Evolutionary conservation across 2,329 filamentous ascomycete species (phyloP), one percentile per base, ranked within the genome.

Genomic region (Exophiala mesophila): DNA sequence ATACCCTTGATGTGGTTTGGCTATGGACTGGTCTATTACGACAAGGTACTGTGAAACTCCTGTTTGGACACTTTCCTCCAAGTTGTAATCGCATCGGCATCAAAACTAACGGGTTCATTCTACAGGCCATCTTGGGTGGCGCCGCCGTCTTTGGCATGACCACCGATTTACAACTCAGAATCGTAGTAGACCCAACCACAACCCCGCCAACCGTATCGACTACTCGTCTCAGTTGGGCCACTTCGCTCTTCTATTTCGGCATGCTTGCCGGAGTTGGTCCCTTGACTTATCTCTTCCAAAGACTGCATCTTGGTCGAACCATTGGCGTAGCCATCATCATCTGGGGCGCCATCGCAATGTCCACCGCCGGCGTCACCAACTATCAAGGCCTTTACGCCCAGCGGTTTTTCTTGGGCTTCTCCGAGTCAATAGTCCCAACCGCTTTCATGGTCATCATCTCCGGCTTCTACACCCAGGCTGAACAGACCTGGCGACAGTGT

Each of bases 91-190:
- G n/a, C n/a, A n/a, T n/a, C n/a, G n/a, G n/a, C n/a, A n/a, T n/a
- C n/a, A 10, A 26, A 34, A 17, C 29, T 42, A 32, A 42, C 29
- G 4, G 24, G 10, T 12, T 28, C 18, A 12, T 29, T 21, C 2
- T 32, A 1, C 34, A 82, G 69, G 83, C 84, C 5, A 88, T 88
- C 48, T 69, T 88, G 2, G 84, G 84, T 13, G 79, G 77, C 17
- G 83, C 84, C 0, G 78, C 74, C 1, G 73, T 88, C 9, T 87
- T 88, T 58, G 84, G 84, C 50, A 86, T 88, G 83, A 86, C 82
- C 0, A 66, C 67, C 3, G 83, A 88, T 57, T 71, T 88, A 3
- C 50, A 67, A 1, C 73, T 88, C 30, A 71, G 71, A 20, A 64
- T 83, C 3, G 40, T 56, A 13, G 63, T 74, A 5, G 63, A 75